Percentiles rank a stretch among this genome's conserved stretches.
These are phyloP conservation scores for Actinomucor elegans DNA, from an alignment of 371 early-diverging fungal genomes.

Conservation along the genomic window DNA sequence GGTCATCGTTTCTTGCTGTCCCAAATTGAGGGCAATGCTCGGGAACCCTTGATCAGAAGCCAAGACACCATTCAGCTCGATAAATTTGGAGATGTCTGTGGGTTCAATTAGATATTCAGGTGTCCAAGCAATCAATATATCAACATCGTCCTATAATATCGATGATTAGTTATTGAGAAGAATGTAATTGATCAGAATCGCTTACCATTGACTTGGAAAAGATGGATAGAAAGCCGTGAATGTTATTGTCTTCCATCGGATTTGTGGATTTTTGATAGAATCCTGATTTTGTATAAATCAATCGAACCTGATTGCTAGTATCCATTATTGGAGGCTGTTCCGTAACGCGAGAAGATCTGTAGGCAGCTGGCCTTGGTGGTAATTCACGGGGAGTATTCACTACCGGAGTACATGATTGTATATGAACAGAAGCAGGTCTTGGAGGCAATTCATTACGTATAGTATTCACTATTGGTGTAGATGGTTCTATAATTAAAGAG, in stretches of 20 bases:
- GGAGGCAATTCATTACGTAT: neutral
- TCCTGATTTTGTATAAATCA: conserved; percentile 46
- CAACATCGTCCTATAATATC: conserved; percentile 11
- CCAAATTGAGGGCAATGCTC: conserved; percentile 18
- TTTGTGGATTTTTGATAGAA: conserved; percentile 25
- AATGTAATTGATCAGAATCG: neutral
- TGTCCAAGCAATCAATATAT: conserved; percentile 34
- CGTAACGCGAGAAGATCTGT: neutral
- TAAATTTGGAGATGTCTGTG: conserved; percentile 25
- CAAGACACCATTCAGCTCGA: conserved; percentile 30
- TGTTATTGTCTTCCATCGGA: conserved; percentile 9
- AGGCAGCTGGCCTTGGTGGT: neutral
- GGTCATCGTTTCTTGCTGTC: conserved; percentile 21
- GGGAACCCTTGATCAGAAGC: conserved; percentile 37
- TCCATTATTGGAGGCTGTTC: neutral
- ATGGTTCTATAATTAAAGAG: too few relatives aligned
- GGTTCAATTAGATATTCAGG: conserved; percentile 41
- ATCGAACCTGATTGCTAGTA: conserved; percentile 11
- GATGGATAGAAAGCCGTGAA: conserved; percentile 39
- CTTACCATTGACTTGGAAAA: conserved; percentile 26
- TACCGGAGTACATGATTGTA: neutral
- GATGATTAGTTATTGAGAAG: neutral
- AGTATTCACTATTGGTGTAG: too few relatives aligned
- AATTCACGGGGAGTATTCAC: too few relatives aligned
- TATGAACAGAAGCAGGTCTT: neutral